Percentiles rank a stretch among this genome's conserved stretches.
Evolutionary conservation across 441 rosid genomes (phyloP).

Genomic region (Gossypium armourianum): DNA sequence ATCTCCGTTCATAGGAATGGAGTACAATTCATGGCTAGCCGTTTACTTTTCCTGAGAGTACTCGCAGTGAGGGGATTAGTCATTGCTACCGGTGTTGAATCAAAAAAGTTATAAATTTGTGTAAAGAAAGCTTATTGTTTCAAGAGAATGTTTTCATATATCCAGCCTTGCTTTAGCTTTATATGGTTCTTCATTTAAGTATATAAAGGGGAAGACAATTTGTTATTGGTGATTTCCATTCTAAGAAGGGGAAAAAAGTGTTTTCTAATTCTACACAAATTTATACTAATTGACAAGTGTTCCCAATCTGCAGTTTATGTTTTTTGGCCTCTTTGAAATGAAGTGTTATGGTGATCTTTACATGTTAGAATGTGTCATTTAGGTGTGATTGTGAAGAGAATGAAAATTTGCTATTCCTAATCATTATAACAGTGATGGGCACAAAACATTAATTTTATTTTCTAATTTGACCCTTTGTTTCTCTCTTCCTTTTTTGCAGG

Average conservation of each 20-base stretch:
- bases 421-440: neutral
- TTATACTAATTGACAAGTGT: neutral
- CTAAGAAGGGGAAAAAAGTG: neutral
- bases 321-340: neutral
- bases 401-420: neutral
- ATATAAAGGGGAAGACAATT: neutral
- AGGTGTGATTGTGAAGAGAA: neutral
- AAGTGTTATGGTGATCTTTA: neutral
- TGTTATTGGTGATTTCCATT: neutral
- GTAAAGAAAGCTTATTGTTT: neutral
- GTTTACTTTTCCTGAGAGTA: no score
- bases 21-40: no score
- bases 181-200: neutral
- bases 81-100: neutral
- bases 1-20: no score
- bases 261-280: neutral
- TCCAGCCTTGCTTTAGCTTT: neutral
- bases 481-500: slow-evolving; percentile 36
- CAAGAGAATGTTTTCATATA: neutral
- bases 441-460: neutral
- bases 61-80: no score
- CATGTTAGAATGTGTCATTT: neutral
- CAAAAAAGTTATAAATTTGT: neutral
- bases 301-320: neutral
- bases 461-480: neutral